Conservation (phyloP, 2,329 filamentous ascomycete species). For the Arthrobotrys sinensis region DNA sequence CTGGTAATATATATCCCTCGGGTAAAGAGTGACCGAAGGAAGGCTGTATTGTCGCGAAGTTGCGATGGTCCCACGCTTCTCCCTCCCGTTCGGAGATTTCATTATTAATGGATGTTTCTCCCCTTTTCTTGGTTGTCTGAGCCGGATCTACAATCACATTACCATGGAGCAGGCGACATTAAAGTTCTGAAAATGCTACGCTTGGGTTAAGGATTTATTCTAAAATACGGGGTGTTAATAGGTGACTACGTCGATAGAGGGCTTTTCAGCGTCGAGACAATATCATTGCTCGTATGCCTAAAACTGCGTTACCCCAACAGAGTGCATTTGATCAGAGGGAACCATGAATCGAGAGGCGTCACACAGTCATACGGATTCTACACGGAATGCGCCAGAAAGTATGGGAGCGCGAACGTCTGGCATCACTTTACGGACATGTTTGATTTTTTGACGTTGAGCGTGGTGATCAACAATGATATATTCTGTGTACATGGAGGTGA, state of each 20-base stretch:
- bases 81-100: conserved; percentile 1
- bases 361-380: conserved; percentile 99
- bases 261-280: conserved; percentile 98
- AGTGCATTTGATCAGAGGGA: conserved; percentile 95
- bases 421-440: conserved; percentile 99
- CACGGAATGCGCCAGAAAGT: conserved; percentile 97
- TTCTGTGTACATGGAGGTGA: conserved; percentile 95
- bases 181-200: background rate
- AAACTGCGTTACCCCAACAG: conserved; percentile 97
- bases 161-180: conserved; percentile 15
- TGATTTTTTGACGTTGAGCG: conserved; percentile 94
- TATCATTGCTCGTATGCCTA: conserved; percentile 95
- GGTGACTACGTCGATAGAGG: conserved; percentile 98
- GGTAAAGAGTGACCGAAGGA: conserved; percentile 51
- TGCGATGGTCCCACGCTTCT: conserved; percentile 27
- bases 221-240: conserved; percentile 66
- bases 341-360: conserved; percentile 97
- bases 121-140: conserved; percentile 6
- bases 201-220: conserved; percentile 8
- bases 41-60: conserved; percentile 33
- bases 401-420: conserved; percentile 98
- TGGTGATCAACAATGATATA: conserved; percentile 98
- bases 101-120: conserved; percentile 9
- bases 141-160: conserved; percentile 43
- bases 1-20: conserved; percentile 43